Conservation (phyloP, 1,139 yeast species). For the Pichia sp. region DNA sequence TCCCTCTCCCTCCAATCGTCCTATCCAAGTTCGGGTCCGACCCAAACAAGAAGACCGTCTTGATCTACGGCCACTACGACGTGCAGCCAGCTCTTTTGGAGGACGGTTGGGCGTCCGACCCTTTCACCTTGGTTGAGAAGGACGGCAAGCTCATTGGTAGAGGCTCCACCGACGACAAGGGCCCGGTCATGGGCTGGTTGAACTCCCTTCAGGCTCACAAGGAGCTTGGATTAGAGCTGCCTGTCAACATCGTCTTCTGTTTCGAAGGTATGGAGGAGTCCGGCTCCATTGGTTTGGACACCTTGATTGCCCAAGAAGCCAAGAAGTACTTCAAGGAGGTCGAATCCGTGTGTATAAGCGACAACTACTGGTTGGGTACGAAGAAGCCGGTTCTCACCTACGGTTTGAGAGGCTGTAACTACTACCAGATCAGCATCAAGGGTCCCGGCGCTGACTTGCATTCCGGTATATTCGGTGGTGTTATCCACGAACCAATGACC, state of each 20-base stretch:
- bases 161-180: slow-evolving; percentile 97
- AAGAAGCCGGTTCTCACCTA: slow-evolving; percentile 94
- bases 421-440: slow-evolving; percentile 72
- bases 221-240: slow-evolving; percentile 78
- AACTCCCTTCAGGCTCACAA: slow-evolving; percentile 88
- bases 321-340: slow-evolving; percentile 74
- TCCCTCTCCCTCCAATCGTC: slow-evolving; percentile 88
- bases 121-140: slow-evolving; percentile 65
- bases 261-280: slow-evolving; percentile 99
- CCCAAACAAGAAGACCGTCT: slow-evolving; percentile 75
- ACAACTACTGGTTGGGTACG: slow-evolving; percentile 98
- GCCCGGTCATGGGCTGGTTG: slow-evolving; percentile 97
- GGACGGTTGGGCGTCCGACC: slow-evolving; percentile 96
- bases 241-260: slow-evolving; percentile 87
- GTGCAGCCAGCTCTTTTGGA: slow-evolving; percentile 93
- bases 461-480: slow-evolving; percentile 96
- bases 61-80: slow-evolving; percentile 95
- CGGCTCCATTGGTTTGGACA: slow-evolving; percentile 90
- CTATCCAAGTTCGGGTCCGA: slow-evolving; percentile 82
- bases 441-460: slow-evolving; percentile 98
- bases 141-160: slow-evolving; percentile 77
- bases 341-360: slow-evolving; percentile 93
- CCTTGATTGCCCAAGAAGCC: slow-evolving; percentile 75
- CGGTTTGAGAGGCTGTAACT: slow-evolving; percentile 95
- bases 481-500: slow-evolving; percentile 95